A percentile compares a stretch with the other conserved stretches of the same genome.
Conservation (phyloP, 208 protist genomes). For the Leptomonas pyrrhocoris region DNA sequence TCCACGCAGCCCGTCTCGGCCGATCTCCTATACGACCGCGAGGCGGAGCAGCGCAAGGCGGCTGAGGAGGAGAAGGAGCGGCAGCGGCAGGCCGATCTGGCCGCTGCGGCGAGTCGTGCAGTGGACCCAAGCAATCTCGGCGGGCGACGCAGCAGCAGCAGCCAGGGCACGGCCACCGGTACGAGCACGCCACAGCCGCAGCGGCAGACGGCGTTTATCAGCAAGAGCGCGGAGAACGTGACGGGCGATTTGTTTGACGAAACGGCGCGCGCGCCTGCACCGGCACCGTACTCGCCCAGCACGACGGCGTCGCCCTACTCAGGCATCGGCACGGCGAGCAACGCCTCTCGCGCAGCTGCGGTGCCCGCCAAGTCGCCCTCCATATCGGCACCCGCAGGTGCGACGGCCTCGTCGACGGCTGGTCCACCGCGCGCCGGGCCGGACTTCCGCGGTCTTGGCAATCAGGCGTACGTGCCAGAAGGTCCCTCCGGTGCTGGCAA, state of each 20-base stretch:
- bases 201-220: constrained; percentile 33
- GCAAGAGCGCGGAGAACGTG: constrained; percentile 29
- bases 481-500: constrained; percentile 9
- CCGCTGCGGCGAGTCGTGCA: constrained; percentile 28
- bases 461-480: constrained; percentile 52
- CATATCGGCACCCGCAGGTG: not conserved
- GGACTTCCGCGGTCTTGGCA: constrained; percentile 73
- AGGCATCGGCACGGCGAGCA: constrained; percentile 19
- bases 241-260: constrained; percentile 39
- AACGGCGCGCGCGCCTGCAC: constrained; percentile 9
- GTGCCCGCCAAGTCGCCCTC: not conserved
- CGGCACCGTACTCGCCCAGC: constrained; percentile 14
- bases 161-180: not conserved
- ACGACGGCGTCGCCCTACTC: not conserved
- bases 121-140: constrained; percentile 28
- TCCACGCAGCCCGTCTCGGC: constrained; percentile 55
- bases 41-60: constrained; percentile 33
- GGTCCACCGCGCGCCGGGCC: constrained; percentile 40
- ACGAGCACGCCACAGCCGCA: constrained; percentile 17
- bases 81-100: constrained; percentile 29
- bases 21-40: constrained; percentile 54
- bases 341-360: not conserved
- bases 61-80: constrained; percentile 42
- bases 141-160: constrained; percentile 1
- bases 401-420: constrained; percentile 1